Base-by-base conservation (phyloP, 23 red algal genomes). In the Agarophyton chilense region DNA sequence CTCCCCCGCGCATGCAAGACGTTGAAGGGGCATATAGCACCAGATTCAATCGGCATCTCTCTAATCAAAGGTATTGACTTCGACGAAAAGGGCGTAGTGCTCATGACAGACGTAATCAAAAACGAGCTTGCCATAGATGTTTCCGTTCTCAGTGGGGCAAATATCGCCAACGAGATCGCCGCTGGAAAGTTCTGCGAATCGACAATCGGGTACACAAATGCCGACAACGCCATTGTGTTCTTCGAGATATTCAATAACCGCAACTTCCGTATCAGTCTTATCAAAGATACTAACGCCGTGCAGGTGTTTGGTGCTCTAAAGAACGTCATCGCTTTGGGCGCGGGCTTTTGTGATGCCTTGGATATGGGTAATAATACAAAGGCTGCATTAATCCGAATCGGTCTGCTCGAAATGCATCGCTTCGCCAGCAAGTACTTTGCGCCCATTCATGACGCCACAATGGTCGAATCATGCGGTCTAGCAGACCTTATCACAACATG, bases 401-500 rank as follows among this genome's bases (percentile, higher is more conserved):
- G 95, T 24, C 29, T 98, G 21, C 70, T 94, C n/a, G 95, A 98
- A 81, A 98, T 98, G 78, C 75, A 91, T 55, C 84, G 86, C 18
- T 94, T 98, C 78, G 86, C 95, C 32, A 94, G 65, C 32, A 85
- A 92, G 49, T 94, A 88, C 63, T 94, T 92, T 53, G 45, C 54
- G 16, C 55, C 81, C 52, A 89, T 94, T 44, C 46, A 86, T n/a
- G 64, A 79, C 33, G 78, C 77, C 43, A 92, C 95, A 21, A 92
- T 98, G 78, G 52, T 94, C n/a, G 90, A 98, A 50, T 88, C 87
- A 21, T 91, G 90, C 54, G 95, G 95, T 28, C 74, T 98, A 18
- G 95, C 95, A 31, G 95, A 98, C 49, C 84, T 98, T 18, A 98
- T 98, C 68, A 94, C 95, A 53, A 98, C 95, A 17, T 98, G 95